These are phyloP conservation scores for Pseudevernia furfuracea DNA, from an alignment of 495 filamentous ascomycete species.

Conservation along the genomic window DNA sequence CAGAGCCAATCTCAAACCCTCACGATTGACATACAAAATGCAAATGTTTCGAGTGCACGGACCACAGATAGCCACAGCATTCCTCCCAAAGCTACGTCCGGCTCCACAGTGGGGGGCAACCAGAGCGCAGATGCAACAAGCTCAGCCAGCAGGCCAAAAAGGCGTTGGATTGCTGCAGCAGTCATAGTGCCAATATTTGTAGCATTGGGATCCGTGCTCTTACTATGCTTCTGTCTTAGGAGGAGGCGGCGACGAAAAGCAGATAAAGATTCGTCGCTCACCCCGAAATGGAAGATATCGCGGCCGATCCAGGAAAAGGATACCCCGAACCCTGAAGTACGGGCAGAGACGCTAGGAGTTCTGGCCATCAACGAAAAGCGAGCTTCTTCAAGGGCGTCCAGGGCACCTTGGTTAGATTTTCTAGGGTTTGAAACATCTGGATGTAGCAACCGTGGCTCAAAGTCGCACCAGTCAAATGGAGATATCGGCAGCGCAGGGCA, in stretches of 20 bases:
- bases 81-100: constrained; percentile 1
- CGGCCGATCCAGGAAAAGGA: constrained; percentile 1
- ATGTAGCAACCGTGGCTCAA: constrained; percentile 11
- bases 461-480: constrained; percentile 10
- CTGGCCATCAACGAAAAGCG: constrained; percentile 1
- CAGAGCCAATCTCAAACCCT: constrained; percentile 43
- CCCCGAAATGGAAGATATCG: constrained; percentile 7
- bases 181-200: constrained; percentile 38
- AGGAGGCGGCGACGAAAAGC: constrained; percentile 25
- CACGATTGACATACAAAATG: constrained; percentile 39
- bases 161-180: constrained; percentile 42
- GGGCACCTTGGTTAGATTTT: constrained; percentile 12
- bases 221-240: constrained; percentile 40
- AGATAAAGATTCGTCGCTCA: not conserved
- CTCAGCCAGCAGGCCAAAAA: constrained; percentile 17
- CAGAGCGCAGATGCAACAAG: not conserved
- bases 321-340: not conserved
- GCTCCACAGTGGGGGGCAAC: not conserved
- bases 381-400: constrained; percentile 16
- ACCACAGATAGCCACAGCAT: not conserved
- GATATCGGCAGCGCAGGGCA: not conserved
- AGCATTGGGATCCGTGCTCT: constrained; percentile 31
- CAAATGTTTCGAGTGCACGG: constrained; percentile 4
- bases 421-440: constrained; percentile 1
- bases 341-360: not conserved